These are phyloP conservation scores for Mycena alexandri DNA, from an alignment of 768 basidiomycete genomes.

Conservation along the genomic window DNA sequence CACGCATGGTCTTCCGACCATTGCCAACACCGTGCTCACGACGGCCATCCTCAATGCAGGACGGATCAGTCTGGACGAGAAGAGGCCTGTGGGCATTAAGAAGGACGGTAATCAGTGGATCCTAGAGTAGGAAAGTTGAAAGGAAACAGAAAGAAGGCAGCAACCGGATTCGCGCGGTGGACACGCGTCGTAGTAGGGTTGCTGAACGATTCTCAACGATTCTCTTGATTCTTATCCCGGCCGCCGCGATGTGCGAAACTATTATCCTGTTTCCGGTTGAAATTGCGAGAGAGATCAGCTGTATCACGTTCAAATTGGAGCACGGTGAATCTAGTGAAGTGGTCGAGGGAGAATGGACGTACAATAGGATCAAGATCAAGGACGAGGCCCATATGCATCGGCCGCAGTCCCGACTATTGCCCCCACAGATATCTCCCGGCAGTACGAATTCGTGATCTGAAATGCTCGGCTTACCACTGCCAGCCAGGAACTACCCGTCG, in stretches of 20 bases:
- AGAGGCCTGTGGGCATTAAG: constrained; percentile 83
- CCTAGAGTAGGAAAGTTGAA: constrained; percentile 64
- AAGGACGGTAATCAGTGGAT: constrained; percentile 74
- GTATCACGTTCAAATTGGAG: constrained; percentile 23
- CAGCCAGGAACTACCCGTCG: constrained; percentile 22
- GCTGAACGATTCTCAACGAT: constrained; percentile 15
- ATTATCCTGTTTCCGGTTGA: constrained; percentile 18
- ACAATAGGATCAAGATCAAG: constrained; percentile 31
- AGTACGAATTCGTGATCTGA: constrained; percentile 30
- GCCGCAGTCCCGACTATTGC: constrained; percentile 33
- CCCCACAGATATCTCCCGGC: constrained; percentile 30
- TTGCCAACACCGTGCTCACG: constrained; percentile 87
- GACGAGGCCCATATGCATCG: constrained; percentile 32
- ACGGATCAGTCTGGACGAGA: constrained; percentile 91
- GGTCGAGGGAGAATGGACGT: constrained; percentile 40
- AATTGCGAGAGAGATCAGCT: constrained; percentile 17
- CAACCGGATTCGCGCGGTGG: constrained; percentile 9
- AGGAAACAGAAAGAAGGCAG: constrained; percentile 38
- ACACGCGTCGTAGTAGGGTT: constrained; percentile 3
- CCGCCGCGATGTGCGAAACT: constrained; percentile 1
- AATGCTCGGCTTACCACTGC: constrained; percentile 25
- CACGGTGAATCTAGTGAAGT: constrained; percentile 34
- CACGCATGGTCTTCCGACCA: constrained; percentile 84
- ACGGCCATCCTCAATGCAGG: constrained; percentile 94
- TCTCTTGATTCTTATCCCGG: constrained; percentile 26